Percentiles rank a stretch among this genome's conserved stretches.
phyloP scores from a whole-genome alignment of 2,329 filamentous ascomycete species.

The Davidsoniella neocaledoniae region DNA sequence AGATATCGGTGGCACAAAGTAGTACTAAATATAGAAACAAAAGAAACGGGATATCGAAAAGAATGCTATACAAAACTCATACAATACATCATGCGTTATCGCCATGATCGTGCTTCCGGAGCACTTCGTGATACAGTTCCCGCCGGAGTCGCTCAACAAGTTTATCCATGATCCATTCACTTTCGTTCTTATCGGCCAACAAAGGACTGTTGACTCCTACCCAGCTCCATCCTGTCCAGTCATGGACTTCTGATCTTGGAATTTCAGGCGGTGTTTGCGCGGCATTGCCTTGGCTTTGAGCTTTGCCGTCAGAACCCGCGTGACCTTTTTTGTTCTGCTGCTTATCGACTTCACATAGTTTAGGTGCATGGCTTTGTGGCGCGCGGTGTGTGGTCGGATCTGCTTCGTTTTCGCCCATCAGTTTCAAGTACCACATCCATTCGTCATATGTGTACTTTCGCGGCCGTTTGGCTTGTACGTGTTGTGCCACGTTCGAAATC shows the following conservation, averaged over 20 bases:
- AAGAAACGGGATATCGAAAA: not conserved
- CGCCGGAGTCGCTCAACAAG: conserved; percentile 41
- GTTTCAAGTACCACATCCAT: conserved; percentile 68
- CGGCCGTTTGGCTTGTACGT: conserved; percentile 40
- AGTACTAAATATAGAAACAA: not conserved
- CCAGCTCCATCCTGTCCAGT: conserved; percentile 28
- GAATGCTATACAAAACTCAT: not conserved
- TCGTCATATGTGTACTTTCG: conserved; percentile 65
- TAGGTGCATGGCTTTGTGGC: conserved; percentile 13
- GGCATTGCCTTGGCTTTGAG: not conserved
- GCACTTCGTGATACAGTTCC: conserved; percentile 26
- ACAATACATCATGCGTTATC: not conserved
- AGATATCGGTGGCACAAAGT: too few relatives aligned
- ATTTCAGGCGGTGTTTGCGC: not conserved
- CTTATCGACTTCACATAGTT: not conserved
- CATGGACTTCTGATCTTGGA: conserved; percentile 1
- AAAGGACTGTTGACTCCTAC: conserved; percentile 51
- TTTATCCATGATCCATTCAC: conserved; percentile 56
- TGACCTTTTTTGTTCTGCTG: conserved; percentile 1
- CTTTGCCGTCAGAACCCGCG: conserved; percentile 2
- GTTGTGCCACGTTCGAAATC: conserved; percentile 46
- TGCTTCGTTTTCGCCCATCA: conserved; percentile 53
- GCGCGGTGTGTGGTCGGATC: conserved; percentile 33
- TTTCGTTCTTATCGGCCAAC: conserved; percentile 50
- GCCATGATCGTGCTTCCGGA: conserved; percentile 11